A percentile compares a stretch with the other conserved stretches of the same genome.
phyloP scores from a whole-genome alignment of 495 filamentous ascomycete species.

The Xylaria grammica region DNA sequence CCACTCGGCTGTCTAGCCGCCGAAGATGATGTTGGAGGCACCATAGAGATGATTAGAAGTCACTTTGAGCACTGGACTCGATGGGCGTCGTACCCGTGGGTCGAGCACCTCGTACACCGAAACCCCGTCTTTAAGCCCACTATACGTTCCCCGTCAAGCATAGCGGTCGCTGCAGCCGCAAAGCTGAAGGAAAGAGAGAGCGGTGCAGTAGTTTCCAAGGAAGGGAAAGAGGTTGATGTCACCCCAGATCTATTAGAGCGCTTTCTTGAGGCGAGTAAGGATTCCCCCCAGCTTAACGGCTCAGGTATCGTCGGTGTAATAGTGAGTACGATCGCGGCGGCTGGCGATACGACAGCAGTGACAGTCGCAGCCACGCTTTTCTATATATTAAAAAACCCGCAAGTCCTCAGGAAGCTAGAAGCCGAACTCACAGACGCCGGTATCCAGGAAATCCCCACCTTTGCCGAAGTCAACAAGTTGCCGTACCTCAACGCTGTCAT shows the following conservation, averaged over 20 bases:
- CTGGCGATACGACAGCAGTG: slow-evolving; percentile 61
- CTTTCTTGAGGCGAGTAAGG: slow-evolving; percentile 26
- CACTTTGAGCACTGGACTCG: slow-evolving; percentile 34
- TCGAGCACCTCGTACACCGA: slow-evolving; percentile 36
- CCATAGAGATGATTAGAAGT: slow-evolving; percentile 28
- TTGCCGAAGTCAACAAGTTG: slow-evolving; percentile 35
- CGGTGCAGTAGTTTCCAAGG: not conserved
- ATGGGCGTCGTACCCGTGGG: slow-evolving; percentile 32
- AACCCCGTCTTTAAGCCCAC: slow-evolving; percentile 30
- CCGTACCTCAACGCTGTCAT: slow-evolving; percentile 66
- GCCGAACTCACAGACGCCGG: slow-evolving; percentile 52
- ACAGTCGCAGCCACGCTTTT: slow-evolving; percentile 57
- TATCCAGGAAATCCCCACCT: slow-evolving; percentile 26
- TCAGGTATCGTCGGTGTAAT: slow-evolving; percentile 44
- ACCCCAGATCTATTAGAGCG: not conserved
- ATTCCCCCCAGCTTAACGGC: slow-evolving; percentile 38
- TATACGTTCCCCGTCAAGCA: slow-evolving; percentile 22
- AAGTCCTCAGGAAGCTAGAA: slow-evolving; percentile 48
- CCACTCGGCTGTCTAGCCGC: slow-evolving; percentile 30
- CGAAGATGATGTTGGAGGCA: slow-evolving; percentile 31
- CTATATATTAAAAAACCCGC: slow-evolving; percentile 55
- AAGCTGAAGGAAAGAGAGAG: slow-evolving; percentile 23
- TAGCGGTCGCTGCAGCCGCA: slow-evolving; percentile 21
- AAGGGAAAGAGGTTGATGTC: not conserved
- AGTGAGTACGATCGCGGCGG: slow-evolving; percentile 57